Base-by-base conservation (phyloP, 2,329 filamentous ascomycete genomes). In the Alternaria longipes region DNA sequence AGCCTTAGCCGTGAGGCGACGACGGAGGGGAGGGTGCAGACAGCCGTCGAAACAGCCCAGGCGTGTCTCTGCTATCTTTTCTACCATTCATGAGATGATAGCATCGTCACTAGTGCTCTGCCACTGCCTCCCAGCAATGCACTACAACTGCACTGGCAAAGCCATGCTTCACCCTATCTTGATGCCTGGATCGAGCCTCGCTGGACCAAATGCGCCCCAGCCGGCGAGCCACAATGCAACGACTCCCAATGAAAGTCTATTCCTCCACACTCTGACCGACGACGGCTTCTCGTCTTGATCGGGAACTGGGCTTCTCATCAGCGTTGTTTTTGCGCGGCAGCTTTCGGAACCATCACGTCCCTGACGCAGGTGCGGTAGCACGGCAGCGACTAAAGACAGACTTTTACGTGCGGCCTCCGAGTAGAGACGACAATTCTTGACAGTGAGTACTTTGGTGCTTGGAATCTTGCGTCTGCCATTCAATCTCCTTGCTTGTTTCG, bases 351-450 rank as follows among this genome's bases (percentile, higher is more conserved):
- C 54, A 61, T 56, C 62, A 61, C 61, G 59, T 58, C 64, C 67
- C 62, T 65, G 62, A 66, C 65, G 69, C 69, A 70, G 60, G 67
- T 69, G 69, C 65, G 66, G 71, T 65, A 70, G 63, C 60, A 68
- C 68, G 66, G 28, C 63, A 64, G 63, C 62, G 56, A 59, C 41
- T 53, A 32, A 61, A 53, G 56, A 57, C 61, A 38, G 52, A 45
- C 40, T 45, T 50, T 60, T 54, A 60, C 68, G 64, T 60, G 60
- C 53, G 55, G 59, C 61, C 59, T 67, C 65, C 55, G 44, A 49
- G 54, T 59, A 42, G 56, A 44, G 41, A 45, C 45, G 5, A 18
- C 44, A 51, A 34, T 46, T 24, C 28, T 50, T 38, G 50, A 52
- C 57, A 52, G 51, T 42, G 44, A 44, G 55, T 61, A 56, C 44